Base-by-base conservation (phyloP, 2,329 filamentous ascomycete species). In the Cladosporium colombiae region DNA sequence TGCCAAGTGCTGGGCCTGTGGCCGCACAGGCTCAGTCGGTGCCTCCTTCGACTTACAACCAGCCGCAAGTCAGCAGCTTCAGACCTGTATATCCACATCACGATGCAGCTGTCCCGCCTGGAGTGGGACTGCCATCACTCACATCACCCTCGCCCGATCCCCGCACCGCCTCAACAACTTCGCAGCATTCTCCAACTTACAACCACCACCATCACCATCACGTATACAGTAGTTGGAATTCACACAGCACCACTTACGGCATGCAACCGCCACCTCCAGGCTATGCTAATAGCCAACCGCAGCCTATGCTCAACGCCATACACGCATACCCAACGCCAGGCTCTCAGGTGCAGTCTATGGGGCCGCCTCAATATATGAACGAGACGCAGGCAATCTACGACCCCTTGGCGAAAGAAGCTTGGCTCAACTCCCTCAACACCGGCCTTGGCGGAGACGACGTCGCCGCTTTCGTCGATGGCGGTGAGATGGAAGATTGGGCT, bases 401-500 rank as follows among this genome's bases (percentile, higher is more conserved):
- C 62, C 66, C 70, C 6, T 67, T 68, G 46, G 68, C 72, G 27
- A 74, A 75, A 55, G 75, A 78, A 33, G 68, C 71, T 1, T 79
- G 78, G 77, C 68, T 78, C 2, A 72, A 73, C 62, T 75, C 70
- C 18, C 66, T 80, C 44, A 74, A 79, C 21, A 77, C 75, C 8
- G 68, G 73, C 1, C 74, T 80, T 46, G 75, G 76, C 13, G 77
- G 76, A n/a, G 78, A 79, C 63, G 78, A 80, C 65, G 69, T 80
- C 16, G 77, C 77, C 10, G 78, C 77, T 6, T 80, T 80, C 66
- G 76, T 78, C 14, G 77, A 77, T 49, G 78, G 78, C 8, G 76
- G 72, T 23, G 75, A 76, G 52, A 73, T 76, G 65, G 69, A 72
- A 16, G 73, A 77, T 25, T 78, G 73, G 72, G 72, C 72, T 61